Evolutionary conservation across 2,329 filamentous ascomycete genomes (phyloP), one percentile per base, ranked within the genome.

Genomic region (Xylariaceae sp.): DNA sequence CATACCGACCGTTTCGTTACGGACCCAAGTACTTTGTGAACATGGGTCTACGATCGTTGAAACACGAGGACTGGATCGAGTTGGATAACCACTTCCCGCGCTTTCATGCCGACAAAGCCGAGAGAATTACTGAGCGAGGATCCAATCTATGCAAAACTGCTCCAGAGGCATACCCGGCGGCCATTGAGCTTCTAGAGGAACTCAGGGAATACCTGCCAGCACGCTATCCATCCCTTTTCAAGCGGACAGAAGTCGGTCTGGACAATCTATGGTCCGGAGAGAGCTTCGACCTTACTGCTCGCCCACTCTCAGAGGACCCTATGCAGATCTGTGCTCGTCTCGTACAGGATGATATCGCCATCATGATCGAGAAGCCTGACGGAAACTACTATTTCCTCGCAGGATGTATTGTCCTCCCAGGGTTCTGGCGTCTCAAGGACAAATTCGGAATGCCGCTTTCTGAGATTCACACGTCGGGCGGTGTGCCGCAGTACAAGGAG

Each of bases 401-500:
- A 0, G 90, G 89, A 0, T 81, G 87, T 0, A 86, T 94, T 59
- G 78, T 94, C 2, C 80, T 95, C 0, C 82, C 90, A 0, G 90
- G 90, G 0, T 95, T 95, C 78, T 95, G 90, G 90, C 82, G 89
- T 2, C 78, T 95, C 0, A 78, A 84, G 58, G 90, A 95, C 70
- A 95, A 96, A 73, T 84, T 87, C 68, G 88, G 88, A 23, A 92
- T 94, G 89, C 79, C 82, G 1, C 76, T 95, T 5, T 86, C 84
- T 0, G 86, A 92, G 58, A 92, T 96, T 66, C 90, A 95, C 74
- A 90, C 86, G 0, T 86, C 82, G 0, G 90, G 88, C 51, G 80
- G 89, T 63, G 91, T 96, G 65, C 71, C 62, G 58, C 72, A 72
- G 54, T 74, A 65, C 62, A 65, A 67, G 53, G 71, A 74, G 63